Evolutionary conservation across 202 grass and related monocot species (phyloP), one percentile per base, ranked within the genome.

Genomic region (Panicum hallii): DNA sequence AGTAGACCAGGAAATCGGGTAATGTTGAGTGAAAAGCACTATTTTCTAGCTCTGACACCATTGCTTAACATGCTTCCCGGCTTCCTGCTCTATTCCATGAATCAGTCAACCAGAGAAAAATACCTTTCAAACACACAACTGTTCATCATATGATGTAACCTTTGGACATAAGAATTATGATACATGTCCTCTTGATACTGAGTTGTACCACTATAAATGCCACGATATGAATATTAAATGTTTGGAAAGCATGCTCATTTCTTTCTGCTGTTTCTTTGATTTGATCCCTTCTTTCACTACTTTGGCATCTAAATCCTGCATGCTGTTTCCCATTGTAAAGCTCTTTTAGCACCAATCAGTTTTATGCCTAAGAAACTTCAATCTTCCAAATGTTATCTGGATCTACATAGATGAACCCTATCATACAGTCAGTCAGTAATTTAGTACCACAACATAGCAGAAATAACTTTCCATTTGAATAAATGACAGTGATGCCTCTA

Each of bases 211-310:
- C 9, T 23, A 9, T 12, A 49, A 32, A 42, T 70, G 13, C n/a
- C 42, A 62, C 41, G 43, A 63, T 52, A 12, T 19, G 10, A 50
- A 79, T 46, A 77, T 17, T 85, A 26, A 69, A 28, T 79, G 30
- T 60, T 52, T 22, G 6, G 47, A 52, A 57, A 50, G 12, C 26
- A 34, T 40, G 63, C 45, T 38, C 73, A 38, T 12, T 79, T n/a
- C 46, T 54, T 19, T 69, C 17, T 77, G 12, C 0, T 11, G 9
- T 16, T 38, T 32, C 10, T 41, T 77, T 46, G 49, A 38, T 69
- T 67, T 50, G 19, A 61, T 50, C 28, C 70, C 28, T 55, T 17
- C 15, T n/a, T 38, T 82, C 11, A 30, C 30, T 11, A 74, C 7
- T 49, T 14, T 75, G 12, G 5, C n/a, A 83, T 23, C 40, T 71